phyloP scores from a whole-genome alignment of 2,329 filamentous ascomycete species.

The Diplodia corticola region DNA sequence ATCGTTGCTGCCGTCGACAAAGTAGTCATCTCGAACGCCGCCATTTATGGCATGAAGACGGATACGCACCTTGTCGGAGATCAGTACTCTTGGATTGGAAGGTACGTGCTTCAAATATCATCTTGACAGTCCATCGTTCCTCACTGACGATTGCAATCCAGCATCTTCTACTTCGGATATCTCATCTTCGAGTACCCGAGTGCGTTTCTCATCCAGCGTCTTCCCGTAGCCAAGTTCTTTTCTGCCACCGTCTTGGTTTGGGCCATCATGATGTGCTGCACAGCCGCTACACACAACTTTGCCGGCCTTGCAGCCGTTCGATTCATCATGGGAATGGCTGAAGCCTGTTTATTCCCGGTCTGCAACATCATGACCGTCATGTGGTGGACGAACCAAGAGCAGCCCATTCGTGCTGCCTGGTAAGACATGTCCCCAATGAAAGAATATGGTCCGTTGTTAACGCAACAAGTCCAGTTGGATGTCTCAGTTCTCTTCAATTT shows the following conservation, averaged over 20 bases:
- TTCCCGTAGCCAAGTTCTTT: conserved; percentile 31
- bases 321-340: conserved; percentile 20
- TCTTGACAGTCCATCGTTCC: no score
- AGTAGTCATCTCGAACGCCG: conserved; percentile 29
- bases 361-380: conserved; percentile 15
- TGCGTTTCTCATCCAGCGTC: conserved; percentile 27
- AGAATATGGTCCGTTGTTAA: background rate
- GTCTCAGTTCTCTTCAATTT: conserved; percentile 14
- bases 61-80: conserved; percentile 30
- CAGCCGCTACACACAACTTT: conserved; percentile 27
- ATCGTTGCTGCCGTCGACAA: conserved; percentile 47
- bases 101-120: background rate
- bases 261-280: conserved; percentile 28
- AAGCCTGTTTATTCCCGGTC: conserved; percentile 4
- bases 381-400: conserved; percentile 17
- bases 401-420: conserved; percentile 3
- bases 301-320: conserved; percentile 15
- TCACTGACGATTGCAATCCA: background rate
- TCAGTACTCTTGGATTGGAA: conserved; percentile 31
- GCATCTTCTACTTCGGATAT: conserved; percentile 30
- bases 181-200: conserved; percentile 28
- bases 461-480: background rate
- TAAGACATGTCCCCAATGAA: background rate
- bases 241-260: conserved; percentile 26
- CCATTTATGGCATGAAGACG: conserved; percentile 30